Conservation (phyloP, 176 grass and related monocot genomes). For the Cenchrus americanus region DNA sequence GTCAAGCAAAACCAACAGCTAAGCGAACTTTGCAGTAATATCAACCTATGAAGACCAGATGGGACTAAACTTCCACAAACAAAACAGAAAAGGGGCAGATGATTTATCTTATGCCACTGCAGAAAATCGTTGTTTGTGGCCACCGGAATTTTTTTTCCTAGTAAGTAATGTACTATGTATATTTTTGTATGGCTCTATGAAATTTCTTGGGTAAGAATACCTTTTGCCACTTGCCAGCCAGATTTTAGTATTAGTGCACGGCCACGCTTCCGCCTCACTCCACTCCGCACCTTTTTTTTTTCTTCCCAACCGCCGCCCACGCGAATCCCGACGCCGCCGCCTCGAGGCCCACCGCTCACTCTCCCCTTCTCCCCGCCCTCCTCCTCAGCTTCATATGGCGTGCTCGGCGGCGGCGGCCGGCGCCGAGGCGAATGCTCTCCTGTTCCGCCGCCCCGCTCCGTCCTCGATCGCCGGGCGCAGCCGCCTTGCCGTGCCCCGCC, state of each 20-base stretch:
- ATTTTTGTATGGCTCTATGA: neutral
- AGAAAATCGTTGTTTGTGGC: neutral
- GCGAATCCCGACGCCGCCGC: constrained; percentile 24
- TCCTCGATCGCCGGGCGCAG: constrained; percentile 4
- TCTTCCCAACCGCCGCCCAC: constrained; percentile 18
- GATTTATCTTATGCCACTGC: neutral
- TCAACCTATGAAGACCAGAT: neutral
- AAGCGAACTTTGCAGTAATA: neutral
- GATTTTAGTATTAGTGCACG: too few relatives aligned
- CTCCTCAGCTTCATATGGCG: constrained; percentile 12
- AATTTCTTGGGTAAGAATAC: neutral
- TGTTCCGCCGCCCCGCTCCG: constrained; percentile 33
- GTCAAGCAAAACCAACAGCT: neutral
- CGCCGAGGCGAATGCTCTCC: constrained; percentile 41
- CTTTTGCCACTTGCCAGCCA: neutral
- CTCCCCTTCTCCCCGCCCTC: neutral
- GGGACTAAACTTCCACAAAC: neutral
- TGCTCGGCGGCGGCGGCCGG: constrained; percentile 43
- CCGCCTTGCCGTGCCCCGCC: constrained; percentile 40
- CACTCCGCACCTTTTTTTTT: constrained; percentile 40
- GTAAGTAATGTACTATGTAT: too few relatives aligned
- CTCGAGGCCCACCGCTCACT: neutral
- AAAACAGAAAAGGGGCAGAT: neutral
- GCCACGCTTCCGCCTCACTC: constrained; percentile 44
- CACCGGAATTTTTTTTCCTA: neutral